Evolutionary conservation across 1,139 yeast species (phyloP), one percentile per base, ranked within the genome.

Genomic region (Candida dubliniensis): DNA sequence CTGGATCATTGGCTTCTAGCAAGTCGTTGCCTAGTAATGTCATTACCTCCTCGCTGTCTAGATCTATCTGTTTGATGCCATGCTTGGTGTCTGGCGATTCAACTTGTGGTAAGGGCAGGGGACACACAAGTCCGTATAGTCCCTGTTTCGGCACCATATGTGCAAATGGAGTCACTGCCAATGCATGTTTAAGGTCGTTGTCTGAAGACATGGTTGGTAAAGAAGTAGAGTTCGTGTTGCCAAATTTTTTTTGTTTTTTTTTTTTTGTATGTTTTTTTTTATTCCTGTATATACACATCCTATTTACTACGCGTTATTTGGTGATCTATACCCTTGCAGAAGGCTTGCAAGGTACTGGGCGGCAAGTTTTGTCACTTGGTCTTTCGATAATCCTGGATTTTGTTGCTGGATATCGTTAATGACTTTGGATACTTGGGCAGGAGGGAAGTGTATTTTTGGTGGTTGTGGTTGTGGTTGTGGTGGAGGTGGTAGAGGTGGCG

Each of bases 351-450:
- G 66, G 56, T 84, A 84, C 29, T 83, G 79, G 7, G 87, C 87
- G 0, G 91, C 91, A 48, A 83, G 67, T 53, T 82, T 80, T 0
- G 88, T 82, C 1, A 84, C 90, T 54, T 85, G 89, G 46, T 82
- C 87, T 49, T 83, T 82, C 2, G 84, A 71, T 57, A 84, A 67
- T 26, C 75, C 76, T 1, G 95, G 95, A 56, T 86, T 79, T 56
- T 84, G 85, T 14, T 77, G 71, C 53, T 83, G 87, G 44, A 85
- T 82, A 43, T 85, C 84, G 49, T 77, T 81, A 47, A 86, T 80
- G 41, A 86, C 75, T 1, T 87, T 85, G 7, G 87, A 77, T 2
- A 85, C 84, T 56, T 84, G 91, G 1, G 83, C 80, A 15, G 82
- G 75, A 1, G 84, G 76, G 60, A 79, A 69, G 52, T 71, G 76